These are phyloP conservation scores for Neurospora intermedia DNA, from an alignment of 495 filamentous ascomycete genomes.

Conservation along the genomic window DNA sequence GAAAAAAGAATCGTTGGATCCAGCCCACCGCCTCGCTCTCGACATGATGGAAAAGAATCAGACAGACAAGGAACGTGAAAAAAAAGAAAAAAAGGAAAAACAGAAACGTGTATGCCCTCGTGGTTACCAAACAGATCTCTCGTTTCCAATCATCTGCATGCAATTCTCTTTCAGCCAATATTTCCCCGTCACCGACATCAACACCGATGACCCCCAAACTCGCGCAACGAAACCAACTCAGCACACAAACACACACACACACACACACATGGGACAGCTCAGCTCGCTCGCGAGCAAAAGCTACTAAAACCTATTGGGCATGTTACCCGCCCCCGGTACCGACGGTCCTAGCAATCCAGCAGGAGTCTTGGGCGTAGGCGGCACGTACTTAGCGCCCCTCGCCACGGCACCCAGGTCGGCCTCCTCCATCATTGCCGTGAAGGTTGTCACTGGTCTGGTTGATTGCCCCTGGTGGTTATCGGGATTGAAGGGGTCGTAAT, in stretches of 20 bases:
- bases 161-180: background rate
- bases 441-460: conserved; percentile 39
- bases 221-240: background rate
- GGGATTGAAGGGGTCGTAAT: background rate
- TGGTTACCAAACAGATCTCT: background rate
- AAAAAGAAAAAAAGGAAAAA: background rate
- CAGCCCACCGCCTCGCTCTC: background rate
- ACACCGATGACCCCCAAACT: background rate
- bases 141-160: background rate
- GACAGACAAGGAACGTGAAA: background rate
- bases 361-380: background rate
- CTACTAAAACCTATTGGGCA: background rate
- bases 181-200: background rate
- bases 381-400: conserved; percentile 30
- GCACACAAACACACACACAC: background rate
- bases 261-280: background rate
- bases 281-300: background rate
- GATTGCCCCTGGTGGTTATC: background rate
- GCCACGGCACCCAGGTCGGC: conserved; percentile 38
- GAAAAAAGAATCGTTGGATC: background rate
- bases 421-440: conserved; percentile 53
- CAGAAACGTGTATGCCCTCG: background rate
- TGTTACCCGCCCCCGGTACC: background rate
- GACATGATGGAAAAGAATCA: background rate
- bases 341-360: background rate